Conservation (phyloP, 2,329 filamentous ascomycete genomes). For the Fusarium gaditjirri region DNA sequence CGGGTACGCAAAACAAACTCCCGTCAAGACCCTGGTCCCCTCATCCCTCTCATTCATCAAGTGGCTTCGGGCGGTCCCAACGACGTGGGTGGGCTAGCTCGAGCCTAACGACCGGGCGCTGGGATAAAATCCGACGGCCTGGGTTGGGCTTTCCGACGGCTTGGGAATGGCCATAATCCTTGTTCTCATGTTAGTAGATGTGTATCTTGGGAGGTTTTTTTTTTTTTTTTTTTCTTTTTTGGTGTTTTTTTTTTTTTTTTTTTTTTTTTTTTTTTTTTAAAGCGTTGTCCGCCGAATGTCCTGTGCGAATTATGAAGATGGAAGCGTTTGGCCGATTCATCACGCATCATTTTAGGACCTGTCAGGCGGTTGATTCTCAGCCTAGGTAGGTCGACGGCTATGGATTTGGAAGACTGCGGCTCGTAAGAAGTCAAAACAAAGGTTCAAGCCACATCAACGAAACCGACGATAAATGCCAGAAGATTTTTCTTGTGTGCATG, state of each 20-base stretch:
- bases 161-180: slow-evolving; percentile 36
- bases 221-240: too few species aligned
- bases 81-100: slow-evolving; percentile 39
- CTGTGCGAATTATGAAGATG: background rate
- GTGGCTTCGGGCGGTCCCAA: slow-evolving; percentile 29
- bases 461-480: slow-evolving; percentile 3
- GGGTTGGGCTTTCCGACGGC: slow-evolving; percentile 39
- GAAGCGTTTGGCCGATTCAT: background rate
- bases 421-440: slow-evolving; percentile 15
- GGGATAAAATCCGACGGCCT: slow-evolving; percentile 43
- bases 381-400: background rate
- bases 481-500: slow-evolving; percentile 1
- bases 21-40: background rate
- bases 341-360: background rate
- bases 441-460: slow-evolving; percentile 12
- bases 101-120: slow-evolving; percentile 31
- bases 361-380: background rate
- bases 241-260: too few species aligned
- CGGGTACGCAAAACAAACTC: background rate
- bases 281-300: background rate
- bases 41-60: background rate
- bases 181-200: slow-evolving; percentile 8
- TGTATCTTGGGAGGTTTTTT: background rate
- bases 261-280: too few species aligned
- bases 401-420: background rate